Conservation (phyloP, 2,329 filamentous ascomycete genomes). For the Nigrospora osmanthi region DNA sequence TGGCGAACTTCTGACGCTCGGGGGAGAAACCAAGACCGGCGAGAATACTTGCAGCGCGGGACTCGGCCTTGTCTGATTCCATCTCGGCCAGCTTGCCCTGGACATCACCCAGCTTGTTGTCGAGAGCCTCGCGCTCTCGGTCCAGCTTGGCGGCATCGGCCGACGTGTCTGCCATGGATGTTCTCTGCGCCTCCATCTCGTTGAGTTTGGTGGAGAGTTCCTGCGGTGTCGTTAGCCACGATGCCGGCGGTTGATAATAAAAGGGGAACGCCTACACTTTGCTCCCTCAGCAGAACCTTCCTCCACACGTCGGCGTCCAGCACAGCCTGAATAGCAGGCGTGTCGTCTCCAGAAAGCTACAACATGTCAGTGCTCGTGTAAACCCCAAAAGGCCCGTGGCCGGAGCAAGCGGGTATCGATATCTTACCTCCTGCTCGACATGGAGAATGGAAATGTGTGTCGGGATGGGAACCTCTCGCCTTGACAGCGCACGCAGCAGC, state of each 20-base stretch:
- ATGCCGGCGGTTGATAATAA: neutral
- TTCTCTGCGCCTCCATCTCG: constrained; percentile 69
- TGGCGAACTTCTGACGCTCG: constrained; percentile 85
- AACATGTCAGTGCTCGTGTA: constrained; percentile 9
- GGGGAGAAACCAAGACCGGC: constrained; percentile 94
- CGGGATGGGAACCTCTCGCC: constrained; percentile 89
- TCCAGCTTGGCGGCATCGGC: constrained; percentile 81
- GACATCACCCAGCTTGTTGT: constrained; percentile 84
- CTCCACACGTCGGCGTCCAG: constrained; percentile 97
- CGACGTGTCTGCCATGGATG: constrained; percentile 82
- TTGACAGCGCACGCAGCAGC: constrained; percentile 82
- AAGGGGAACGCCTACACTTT: constrained; percentile 52
- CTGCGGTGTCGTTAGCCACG: constrained; percentile 27
- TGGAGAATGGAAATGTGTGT: constrained; percentile 98
- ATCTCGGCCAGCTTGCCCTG: constrained; percentile 91
- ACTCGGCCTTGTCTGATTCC: constrained; percentile 98
- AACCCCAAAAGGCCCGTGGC: neutral
- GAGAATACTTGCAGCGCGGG: constrained; percentile 88
- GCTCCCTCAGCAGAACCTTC: constrained; percentile 85
- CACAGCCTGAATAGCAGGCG: constrained; percentile 87
- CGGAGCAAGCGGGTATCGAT: no score
- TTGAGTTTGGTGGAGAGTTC: constrained; percentile 73
- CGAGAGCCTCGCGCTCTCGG: constrained; percentile 79
- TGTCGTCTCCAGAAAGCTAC: constrained; percentile 90
- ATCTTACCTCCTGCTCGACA: constrained; percentile 85